Percentiles rank a stretch among this genome's conserved stretches.
These are phyloP conservation scores for Populus trichocarpa DNA, from an alignment of 441 rosid species.

Conservation along the genomic window DNA sequence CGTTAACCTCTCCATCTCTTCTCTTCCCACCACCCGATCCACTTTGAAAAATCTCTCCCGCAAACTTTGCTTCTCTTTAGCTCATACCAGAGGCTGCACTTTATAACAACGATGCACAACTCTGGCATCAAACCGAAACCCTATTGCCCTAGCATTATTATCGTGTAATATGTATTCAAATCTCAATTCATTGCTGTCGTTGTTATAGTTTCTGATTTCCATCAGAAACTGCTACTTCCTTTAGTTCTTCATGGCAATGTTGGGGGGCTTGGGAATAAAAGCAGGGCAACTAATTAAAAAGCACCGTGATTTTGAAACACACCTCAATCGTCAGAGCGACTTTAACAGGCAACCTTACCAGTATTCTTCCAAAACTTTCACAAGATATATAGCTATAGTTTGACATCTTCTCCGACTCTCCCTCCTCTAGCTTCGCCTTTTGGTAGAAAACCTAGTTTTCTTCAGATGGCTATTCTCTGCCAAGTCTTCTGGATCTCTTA, in stretches of 20 bases:
- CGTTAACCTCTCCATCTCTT: conserved; percentile 20
- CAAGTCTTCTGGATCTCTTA: not conserved
- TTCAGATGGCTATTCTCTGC: not conserved
- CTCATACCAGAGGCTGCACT: not conserved
- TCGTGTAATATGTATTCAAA: too few relatives aligned
- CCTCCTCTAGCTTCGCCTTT: not conserved
- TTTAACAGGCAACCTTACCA: not conserved
- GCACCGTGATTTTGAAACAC: not conserved
- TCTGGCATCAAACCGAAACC: not conserved
- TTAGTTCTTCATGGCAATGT: not conserved
- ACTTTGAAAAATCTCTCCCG: conserved; percentile 61
- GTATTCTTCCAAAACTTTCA: not conserved
- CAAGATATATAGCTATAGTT: not conserved
- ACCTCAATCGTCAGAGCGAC: not conserved
- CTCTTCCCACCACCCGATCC: conserved; percentile 53
- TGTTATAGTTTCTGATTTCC: not conserved
- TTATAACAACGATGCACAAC: not conserved
- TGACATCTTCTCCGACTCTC: not conserved
- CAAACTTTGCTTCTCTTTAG: conserved; percentile 21
- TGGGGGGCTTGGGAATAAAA: not conserved
- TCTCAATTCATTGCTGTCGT: not conserved
- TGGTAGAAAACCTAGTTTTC: not conserved
- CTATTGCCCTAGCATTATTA: not conserved
- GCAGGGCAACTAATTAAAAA: not conserved
- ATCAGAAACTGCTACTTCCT: not conserved